Evolutionary conservation across 2,329 filamentous ascomycete genomes (phyloP), one percentile per base, ranked within the genome.

Genomic region (Fusarium pseudonygamai): DNA sequence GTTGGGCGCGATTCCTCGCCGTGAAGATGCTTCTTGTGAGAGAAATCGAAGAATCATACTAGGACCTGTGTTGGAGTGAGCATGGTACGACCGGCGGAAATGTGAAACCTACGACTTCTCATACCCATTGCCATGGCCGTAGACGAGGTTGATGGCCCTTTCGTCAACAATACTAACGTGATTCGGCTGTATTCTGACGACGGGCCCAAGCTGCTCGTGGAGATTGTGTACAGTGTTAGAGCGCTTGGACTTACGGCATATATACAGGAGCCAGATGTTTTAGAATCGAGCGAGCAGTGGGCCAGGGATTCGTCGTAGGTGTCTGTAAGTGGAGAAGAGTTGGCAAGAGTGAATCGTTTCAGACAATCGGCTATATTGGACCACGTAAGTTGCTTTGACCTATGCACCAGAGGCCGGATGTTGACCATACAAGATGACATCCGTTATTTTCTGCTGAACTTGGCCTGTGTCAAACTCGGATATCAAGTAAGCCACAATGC

Each of bases 141-240:
- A 65, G 20, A 65, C 34, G 7, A 42, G 30, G 4, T 47, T 53
- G 6, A 65, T 53, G 16, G 34, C 47, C 18, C 39, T 28, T 2
- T 61, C 57, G 20, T 65, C 34, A 6, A 28, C 28, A 1, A 64
- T 50, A 10, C 56, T 64, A 2, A 64, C 18, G 22, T 64, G 61
- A 18, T 64, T 61, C 9, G 62, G 62, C 13, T 61, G 62, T 12
- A 65, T 61, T 20, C 62, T 58, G 8, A 65, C 34, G 3, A 65
- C 46, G 1, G 62, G 34, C 1, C 57, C 62, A 10, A 53, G 37
- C 3, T 28, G 46, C 10, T 46, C n/a, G 34, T 65, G 62, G 12
- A 47, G 42, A 7, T 47, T 5, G 8, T 47, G 20, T 3, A 47
- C 45, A 6, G 26, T 30, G 45, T 28, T 4, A 6, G 45, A 47